Base-by-base conservation (phyloP, 129 eudicot species). In the Silybum marianum region DNA sequence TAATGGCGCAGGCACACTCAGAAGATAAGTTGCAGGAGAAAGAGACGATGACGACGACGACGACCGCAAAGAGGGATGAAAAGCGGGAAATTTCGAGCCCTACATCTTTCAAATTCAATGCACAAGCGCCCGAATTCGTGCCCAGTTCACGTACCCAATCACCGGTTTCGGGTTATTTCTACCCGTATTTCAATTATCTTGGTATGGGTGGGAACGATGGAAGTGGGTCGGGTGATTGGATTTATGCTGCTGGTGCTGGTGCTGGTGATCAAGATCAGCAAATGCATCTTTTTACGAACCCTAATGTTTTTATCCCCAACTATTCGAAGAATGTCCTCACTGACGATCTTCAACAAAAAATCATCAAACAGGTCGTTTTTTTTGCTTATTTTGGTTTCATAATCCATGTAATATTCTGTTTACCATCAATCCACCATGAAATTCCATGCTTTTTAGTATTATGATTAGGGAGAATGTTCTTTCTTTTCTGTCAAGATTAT, bases 41-140 rank as follows among this genome's bases (percentile, higher is more conserved):
- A 30, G 62, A 69, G 42, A 72, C 71, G 58, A 76, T 12, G 32
- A 81, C 51, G 25, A 30, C 51, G 42, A 72, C 71, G 58, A 76
- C 9, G 32, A 81, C 51, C 32, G 32, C 51, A 23, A 71, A 78
- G 48, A 83, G 69, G 69, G 75, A 62, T 5, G 82, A 83, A 78
- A 72, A 78, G 63, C 66, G 82, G 68, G 88, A 85, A 13, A 68
- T 24, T 78, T 63, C 82, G 5, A 73, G 38, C 16, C 74, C 67
- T 0, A 14, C 78, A 3, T 78, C 87, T 24, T 94, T 91, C 68
- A 94, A 89, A 82, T 91, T 94, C 81, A 94, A 94, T 77, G 98
- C 90, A 13, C 87, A 87, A 2, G 98, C 98, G 23, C 93, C 98
- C 9, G 98, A 90, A 85, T 94, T 94, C n/a, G 93, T 94, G 67